These are phyloP conservation scores for Neurospora sp. DNA, from an alignment of 495 filamentous ascomycete genomes.

Conservation along the genomic window DNA sequence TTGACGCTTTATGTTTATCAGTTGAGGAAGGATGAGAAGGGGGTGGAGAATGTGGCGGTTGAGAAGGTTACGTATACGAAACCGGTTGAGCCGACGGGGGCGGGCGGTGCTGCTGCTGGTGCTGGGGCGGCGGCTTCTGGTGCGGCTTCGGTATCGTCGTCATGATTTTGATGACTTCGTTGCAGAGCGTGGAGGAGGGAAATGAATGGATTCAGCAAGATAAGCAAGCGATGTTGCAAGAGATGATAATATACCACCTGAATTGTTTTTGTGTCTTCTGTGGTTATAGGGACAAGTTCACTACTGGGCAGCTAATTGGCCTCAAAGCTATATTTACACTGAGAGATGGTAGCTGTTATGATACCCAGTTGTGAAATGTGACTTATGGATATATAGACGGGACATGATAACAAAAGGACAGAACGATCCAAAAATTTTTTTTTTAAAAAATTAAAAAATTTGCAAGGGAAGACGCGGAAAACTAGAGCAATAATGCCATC, in stretches of 20 bases:
- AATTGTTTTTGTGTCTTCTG: not conserved
- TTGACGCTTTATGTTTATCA: constrained; percentile 98
- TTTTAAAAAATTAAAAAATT: too few relatives aligned
- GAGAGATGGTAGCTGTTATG: not conserved
- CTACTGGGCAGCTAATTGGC: not conserved
- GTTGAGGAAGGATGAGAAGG: constrained; percentile 77
- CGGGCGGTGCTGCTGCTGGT: not conserved
- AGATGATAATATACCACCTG: not conserved
- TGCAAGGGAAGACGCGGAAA: not conserved
- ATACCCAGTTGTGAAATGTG: not conserved
- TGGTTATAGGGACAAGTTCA: not conserved
- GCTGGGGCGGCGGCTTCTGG: not conserved
- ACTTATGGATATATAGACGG: not conserved
- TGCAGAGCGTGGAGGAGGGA: not conserved
- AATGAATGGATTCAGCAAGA: not conserved
- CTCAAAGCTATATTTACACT: not conserved
- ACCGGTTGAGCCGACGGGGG: constrained; percentile 46
- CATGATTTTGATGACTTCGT: not conserved
- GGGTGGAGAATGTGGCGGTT: constrained; percentile 83
- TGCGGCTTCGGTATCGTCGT: not conserved
- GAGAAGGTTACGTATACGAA: constrained; percentile 98
- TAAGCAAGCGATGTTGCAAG: not conserved
- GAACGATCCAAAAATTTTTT: not conserved
- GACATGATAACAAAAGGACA: not conserved
- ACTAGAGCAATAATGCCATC: not conserved